Conservation (phyloP, 352 stramenopile genomes). For the Phytopythium litorale region DNA sequence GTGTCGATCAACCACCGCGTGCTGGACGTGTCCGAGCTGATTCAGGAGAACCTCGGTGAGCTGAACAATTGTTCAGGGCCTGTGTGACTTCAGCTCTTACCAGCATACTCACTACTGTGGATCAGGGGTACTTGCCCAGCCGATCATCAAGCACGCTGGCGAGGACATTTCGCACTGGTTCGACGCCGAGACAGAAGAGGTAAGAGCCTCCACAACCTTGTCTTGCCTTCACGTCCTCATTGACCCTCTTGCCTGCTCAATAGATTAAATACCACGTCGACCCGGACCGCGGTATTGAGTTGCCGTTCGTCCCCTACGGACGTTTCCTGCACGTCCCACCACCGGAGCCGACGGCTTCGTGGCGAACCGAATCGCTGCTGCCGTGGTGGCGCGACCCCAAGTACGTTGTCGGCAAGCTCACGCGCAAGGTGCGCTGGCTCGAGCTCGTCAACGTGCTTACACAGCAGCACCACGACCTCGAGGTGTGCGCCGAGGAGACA, state of each 20-base stretch:
- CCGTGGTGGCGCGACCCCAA: conserved; percentile 89
- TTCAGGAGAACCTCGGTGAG: conserved; percentile 57
- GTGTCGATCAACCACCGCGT: conserved; percentile 74
- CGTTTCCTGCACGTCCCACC: conserved; percentile 87
- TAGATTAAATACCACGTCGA: conserved; percentile 84
- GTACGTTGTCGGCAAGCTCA: conserved; percentile 73
- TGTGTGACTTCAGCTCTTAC: too few relatives aligned
- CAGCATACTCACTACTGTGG: background rate
- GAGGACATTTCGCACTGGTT: conserved; percentile 94
- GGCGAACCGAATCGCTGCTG: conserved; percentile 63
- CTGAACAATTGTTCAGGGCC: background rate
- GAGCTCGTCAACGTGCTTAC: conserved; percentile 91
- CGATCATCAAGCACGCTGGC: conserved; percentile 79
- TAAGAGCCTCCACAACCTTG: conserved; percentile 14
- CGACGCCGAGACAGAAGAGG: conserved; percentile 60
- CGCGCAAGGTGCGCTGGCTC: conserved; percentile 64
- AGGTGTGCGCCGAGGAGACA: conserved; percentile 87
- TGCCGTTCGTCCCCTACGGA: conserved; percentile 84
- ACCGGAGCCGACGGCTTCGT: conserved; percentile 66
- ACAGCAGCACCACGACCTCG: conserved; percentile 75
- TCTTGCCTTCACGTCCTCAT: too few relatives aligned
- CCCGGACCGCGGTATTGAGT: conserved; percentile 54
- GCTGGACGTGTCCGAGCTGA: conserved; percentile 77
- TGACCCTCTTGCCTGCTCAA: too few relatives aligned
- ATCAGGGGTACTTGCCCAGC: conserved; percentile 67